A percentile compares a stretch with the other conserved stretches of the same genome.
phyloP scores from a whole-genome alignment of 1,139 yeast species.

The Sugiyamaella xylanicola region DNA sequence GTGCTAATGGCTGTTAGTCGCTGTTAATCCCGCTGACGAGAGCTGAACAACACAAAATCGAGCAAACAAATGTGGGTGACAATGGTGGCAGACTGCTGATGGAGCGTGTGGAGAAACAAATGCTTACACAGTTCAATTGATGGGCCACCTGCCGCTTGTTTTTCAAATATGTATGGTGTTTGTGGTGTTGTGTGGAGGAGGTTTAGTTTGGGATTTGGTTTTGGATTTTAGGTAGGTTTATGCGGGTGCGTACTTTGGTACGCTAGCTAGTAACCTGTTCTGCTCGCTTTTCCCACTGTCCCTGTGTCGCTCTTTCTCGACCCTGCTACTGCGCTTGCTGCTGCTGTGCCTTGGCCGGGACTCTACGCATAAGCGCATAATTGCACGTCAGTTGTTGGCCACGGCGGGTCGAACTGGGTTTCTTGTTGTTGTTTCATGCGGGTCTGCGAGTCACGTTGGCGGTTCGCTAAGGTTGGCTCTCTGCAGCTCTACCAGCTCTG shows the following conservation, averaged over 20 bases:
- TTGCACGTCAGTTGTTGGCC: conserved; percentile 1
- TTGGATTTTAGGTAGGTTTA: conserved; percentile 5
- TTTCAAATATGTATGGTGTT: conserved; percentile 7
- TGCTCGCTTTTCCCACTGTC: neutral
- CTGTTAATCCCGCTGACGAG: too few species aligned
- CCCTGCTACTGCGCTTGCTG: neutral
- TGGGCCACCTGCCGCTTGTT: conserved; percentile 15
- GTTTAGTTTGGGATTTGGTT: conserved; percentile 1
- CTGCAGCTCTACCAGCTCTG: too few species aligned
- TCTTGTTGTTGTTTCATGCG: neutral
- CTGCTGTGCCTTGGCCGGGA: neutral
- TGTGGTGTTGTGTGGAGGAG: conserved; percentile 2
- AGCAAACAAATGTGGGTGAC: too few species aligned
- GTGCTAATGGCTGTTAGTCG: too few species aligned
- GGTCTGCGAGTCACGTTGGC: neutral
- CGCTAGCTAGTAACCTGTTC: too few species aligned
- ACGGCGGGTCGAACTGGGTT: too few species aligned
- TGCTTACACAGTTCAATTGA: neutral
- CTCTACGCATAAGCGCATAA: conserved; percentile 1
- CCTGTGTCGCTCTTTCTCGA: neutral
- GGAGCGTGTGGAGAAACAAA: neutral
- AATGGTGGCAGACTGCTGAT: too few species aligned
- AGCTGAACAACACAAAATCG: too few species aligned
- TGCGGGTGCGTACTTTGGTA: neutral
- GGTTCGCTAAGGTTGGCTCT: neutral